phyloP scores from a whole-genome alignment of 2,329 filamentous ascomycete genomes.

The Penicillium psychrosexuale region DNA sequence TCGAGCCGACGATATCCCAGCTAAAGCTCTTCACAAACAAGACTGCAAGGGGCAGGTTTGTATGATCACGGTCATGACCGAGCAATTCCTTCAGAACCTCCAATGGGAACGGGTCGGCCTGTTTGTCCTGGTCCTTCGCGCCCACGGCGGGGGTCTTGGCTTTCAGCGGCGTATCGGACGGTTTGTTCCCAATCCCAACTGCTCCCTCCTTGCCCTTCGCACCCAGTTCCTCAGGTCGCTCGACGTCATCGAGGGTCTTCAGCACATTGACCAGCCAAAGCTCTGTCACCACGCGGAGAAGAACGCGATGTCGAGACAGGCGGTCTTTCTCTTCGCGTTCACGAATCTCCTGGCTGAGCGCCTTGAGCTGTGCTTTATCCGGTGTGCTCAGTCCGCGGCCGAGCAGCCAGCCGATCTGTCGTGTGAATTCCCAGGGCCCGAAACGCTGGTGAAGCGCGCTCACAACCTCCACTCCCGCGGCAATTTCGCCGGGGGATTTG shows the following conservation, averaged over 20 bases:
- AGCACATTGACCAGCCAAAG: slow-evolving; percentile 91
- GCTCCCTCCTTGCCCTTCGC: slow-evolving; percentile 54
- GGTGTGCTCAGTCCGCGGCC: slow-evolving; percentile 88
- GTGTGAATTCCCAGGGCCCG: slow-evolving; percentile 83
- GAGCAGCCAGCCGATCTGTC: slow-evolving; percentile 86
- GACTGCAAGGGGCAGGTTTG: slow-evolving; percentile 85
- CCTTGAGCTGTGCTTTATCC: slow-evolving; percentile 79
- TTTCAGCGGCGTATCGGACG: slow-evolving; percentile 59
- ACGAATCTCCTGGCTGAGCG: slow-evolving; percentile 72
- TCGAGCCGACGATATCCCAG: slow-evolving; percentile 90
- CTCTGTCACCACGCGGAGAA: slow-evolving; percentile 88
- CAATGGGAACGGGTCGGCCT: slow-evolving; percentile 87
- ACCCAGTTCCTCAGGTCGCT: slow-evolving; percentile 60
- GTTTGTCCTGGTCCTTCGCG: slow-evolving; percentile 58
- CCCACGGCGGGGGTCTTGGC: slow-evolving; percentile 54
- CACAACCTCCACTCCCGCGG: slow-evolving; percentile 86
- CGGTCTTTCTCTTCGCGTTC: slow-evolving; percentile 97
- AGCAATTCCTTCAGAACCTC: slow-evolving; percentile 97
- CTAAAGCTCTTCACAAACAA: slow-evolving; percentile 94
- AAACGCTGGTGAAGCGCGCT: slow-evolving; percentile 96
- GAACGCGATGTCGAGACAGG: slow-evolving; percentile 75
- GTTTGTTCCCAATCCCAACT: slow-evolving; percentile 41
- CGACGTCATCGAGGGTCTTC: slow-evolving; percentile 71
- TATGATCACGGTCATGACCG: slow-evolving; percentile 87
- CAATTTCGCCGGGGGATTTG: slow-evolving; percentile 86